Evolutionary conservation across 2,329 filamentous ascomycete species (phyloP).

Genomic region (Paraphaeosphaeria minitans): DNA sequence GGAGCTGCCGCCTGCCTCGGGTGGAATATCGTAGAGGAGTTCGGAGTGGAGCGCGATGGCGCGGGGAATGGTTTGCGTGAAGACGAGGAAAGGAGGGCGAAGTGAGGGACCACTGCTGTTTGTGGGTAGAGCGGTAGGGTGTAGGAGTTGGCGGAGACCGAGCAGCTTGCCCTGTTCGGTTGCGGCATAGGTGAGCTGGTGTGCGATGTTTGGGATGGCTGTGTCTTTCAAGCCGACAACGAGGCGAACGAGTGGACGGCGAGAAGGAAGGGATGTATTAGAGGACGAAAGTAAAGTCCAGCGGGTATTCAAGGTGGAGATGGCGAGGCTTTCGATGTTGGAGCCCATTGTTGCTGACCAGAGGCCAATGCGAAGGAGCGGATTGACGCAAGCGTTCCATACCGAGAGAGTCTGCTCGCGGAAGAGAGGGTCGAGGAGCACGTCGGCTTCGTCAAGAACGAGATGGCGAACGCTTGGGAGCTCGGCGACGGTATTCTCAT

Average conservation of each 20-base stretch:
- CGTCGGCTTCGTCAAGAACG: constrained; percentile 92
- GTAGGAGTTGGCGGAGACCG: constrained; percentile 85
- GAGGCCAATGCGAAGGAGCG: constrained; percentile 73
- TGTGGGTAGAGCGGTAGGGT: constrained; percentile 68
- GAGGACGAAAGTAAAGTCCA: constrained; percentile 36
- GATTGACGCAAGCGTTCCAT: constrained; percentile 77
- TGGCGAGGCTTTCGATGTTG: constrained; percentile 80
- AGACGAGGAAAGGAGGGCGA: constrained; percentile 89
- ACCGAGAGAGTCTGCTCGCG: constrained; percentile 83
- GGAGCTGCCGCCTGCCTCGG: constrained; percentile 80
- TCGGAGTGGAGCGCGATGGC: constrained; percentile 87
- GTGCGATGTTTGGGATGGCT: constrained; percentile 87
- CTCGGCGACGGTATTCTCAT: constrained; percentile 51
- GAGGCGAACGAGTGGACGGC: constrained; percentile 70
- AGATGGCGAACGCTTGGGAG: constrained; percentile 74
- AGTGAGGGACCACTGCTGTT: constrained; percentile 59
- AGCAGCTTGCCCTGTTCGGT: constrained; percentile 94
- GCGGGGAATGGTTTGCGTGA: constrained; percentile 93
- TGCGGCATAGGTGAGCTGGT: constrained; percentile 87
- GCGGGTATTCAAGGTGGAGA: constrained; percentile 60
- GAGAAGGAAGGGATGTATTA: constrained; percentile 40
- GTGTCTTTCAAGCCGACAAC: constrained; percentile 98
- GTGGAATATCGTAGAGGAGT: constrained; percentile 90
- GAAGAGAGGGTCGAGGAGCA: constrained; percentile 89
- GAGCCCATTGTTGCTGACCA: constrained; percentile 99